Base-by-base conservation (phyloP, 2,329 filamentous ascomycete species). In the Sclerotiophoma versabilis region DNA sequence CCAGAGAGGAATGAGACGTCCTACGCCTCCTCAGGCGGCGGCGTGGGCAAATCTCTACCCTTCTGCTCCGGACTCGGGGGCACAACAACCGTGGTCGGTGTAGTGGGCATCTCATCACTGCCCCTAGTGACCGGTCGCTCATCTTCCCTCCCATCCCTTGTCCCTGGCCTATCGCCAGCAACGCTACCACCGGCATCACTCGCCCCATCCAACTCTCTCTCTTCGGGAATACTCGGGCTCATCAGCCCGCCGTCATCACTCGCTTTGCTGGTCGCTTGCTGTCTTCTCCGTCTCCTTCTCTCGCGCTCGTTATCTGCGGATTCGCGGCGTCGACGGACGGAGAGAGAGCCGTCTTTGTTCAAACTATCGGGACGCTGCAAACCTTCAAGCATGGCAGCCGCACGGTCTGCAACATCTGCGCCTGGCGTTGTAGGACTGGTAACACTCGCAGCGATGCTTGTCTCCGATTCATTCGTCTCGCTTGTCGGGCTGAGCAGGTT, bases 331-430 rank as follows among this genome's bases (percentile, higher is more conserved):
- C 86, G 83, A 49, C 92, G 79, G 51, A 91, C 80, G 11, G 80
- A 77, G 17, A 83, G 59, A 25, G 68, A 72, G 53, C 71, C 71
- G 22, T 71, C 70, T 43, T 69, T 86, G 76, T 76, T 82, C 78
- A 71, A 85, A 79, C 17, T 74, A 59, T 58, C 76, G 34, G 85
- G 85, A 34, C 86, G 82, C 54, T 92, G 85, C 75, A 97, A 88
- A 38, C 92, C 92, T 70, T 96, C 90, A 25, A 98, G 80, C 73
- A 97, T 80, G 60, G 88, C 85, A 1, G 92, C 92, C 2, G 93
- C 93, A 46, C 92, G 86, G 64, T 93, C 89, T 3, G 92, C 93
- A 23, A 98, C 87, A 60, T 96, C 92, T 34, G 81, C 79, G 34
- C 62, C 59, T 11, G 56, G 33, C n/a, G 58, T 38, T 8, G 77